Evolutionary conservation across 2,329 filamentous ascomycete species (phyloP), one percentile per base, ranked within the genome.

Genomic region (Xylaria sp.): DNA sequence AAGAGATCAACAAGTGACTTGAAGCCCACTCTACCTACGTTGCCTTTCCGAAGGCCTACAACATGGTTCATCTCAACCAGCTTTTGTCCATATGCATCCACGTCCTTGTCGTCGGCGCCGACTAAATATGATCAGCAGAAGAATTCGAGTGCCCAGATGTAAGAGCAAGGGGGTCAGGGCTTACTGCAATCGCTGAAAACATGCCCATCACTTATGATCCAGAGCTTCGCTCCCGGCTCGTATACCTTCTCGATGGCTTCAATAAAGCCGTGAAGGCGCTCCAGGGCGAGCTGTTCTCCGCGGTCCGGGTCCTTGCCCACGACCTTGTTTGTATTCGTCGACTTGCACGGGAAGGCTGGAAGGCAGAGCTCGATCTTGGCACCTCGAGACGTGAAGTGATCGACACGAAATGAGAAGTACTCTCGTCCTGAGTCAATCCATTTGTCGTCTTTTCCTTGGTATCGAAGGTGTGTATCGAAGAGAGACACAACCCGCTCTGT

Each of bases 101-200:
- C 75, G 41, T 69, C 67, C 19, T 65, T 65, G 54, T 79, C 75
- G 20, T 76, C 74, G 26, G 76, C 75, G 7, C 76, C 75, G 39
- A 77, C 69, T 71, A 48, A 19, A 40, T 24, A 17, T 13, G 20
- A 20, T 62, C 26, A 60, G 47, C 17, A 39, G 5, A 34, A 4
- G 5, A 13, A 11, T 34, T 34, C 5, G 16, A 1, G 7, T 7
- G 11, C 2, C 11, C n/a, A 0, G 2, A 17, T 3, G 13, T 41
- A 8, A 3, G 4, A 34, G 18, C 9, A 18, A 16, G 16, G 40
- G 1, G 17, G 20, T 21, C 2, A 38, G n/a, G 13, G 57, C 66
- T 57, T 46, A 71, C 69, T 75, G 63, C 74, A 77, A 56, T 78
- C 72, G 19, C 69, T 71, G 26, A 75, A 74, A 6, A 74, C 71